Evolutionary conservation across 2,329 filamentous ascomycete genomes (phyloP).

Genomic region (Fusarium pseudograminearum): DNA sequence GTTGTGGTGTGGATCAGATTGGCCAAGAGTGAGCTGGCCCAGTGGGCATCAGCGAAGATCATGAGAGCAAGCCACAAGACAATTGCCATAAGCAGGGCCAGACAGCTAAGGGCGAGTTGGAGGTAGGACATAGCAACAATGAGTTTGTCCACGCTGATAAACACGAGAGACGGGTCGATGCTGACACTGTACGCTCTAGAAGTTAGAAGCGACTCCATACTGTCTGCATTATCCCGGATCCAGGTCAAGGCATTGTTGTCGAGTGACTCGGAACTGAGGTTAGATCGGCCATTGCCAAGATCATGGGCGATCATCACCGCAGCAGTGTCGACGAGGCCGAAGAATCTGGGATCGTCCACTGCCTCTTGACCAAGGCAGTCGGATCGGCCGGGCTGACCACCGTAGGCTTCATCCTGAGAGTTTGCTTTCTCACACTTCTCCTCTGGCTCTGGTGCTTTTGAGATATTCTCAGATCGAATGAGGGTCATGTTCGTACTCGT

Average conservation of each 20-base stretch:
- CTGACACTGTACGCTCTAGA: constrained; percentile 26
- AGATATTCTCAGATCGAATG: constrained; percentile 24
- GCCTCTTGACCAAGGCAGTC: constrained; percentile 11
- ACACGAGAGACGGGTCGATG: constrained; percentile 23
- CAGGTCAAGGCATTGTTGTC: constrained; percentile 14
- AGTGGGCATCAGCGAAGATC: constrained; percentile 25
- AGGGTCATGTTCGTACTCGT: constrained; percentile 35
- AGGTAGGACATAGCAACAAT: constrained; percentile 34
- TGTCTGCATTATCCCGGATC: neutral
- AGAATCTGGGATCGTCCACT: neutral
- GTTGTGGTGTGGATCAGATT: constrained; percentile 28
- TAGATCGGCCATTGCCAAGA: constrained; percentile 22
- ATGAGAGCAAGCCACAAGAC: constrained; percentile 21
- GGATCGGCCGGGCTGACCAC: constrained; percentile 17
- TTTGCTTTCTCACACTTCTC: constrained; percentile 11
- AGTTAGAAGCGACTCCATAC: neutral
- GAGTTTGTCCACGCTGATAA: constrained; percentile 28
- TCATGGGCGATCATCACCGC: constrained; percentile 27
- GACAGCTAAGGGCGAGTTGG: constrained; percentile 17
- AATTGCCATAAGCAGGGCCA: constrained; percentile 11
- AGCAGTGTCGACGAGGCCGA: constrained; percentile 35
- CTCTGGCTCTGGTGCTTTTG: constrained; percentile 1
- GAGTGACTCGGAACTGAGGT: constrained; percentile 26
- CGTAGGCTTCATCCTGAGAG: constrained; percentile 35
- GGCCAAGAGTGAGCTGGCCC: constrained; percentile 26